Evolutionary conservation across 495 filamentous ascomycete genomes (phyloP).

Genomic region (Lasiosphaeris hirsuta): DNA sequence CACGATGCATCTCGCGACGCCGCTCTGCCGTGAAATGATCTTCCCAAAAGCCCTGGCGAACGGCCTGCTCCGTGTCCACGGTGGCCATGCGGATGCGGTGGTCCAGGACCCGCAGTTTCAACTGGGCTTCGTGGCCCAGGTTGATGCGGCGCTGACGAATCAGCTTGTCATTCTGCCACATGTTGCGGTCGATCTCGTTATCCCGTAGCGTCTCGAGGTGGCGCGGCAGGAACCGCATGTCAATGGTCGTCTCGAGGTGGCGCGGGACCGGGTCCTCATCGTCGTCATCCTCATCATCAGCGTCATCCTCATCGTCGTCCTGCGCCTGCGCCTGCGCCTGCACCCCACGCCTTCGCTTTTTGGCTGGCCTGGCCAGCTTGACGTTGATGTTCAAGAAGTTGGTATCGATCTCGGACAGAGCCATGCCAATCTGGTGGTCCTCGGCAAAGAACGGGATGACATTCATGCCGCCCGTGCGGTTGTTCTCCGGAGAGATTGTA

Average conservation of each 20-base stretch:
- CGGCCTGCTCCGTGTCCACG: slow-evolving; percentile 2
- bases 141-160: slow-evolving; percentile 9
- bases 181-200: background rate
- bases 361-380: slow-evolving; percentile 17
- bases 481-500: background rate
- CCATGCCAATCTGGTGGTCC: slow-evolving; percentile 6
- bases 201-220: slow-evolving; percentile 1
- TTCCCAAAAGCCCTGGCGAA: slow-evolving; percentile 20
- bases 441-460: slow-evolving; percentile 22
- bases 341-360: background rate
- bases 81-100: slow-evolving; percentile 19
- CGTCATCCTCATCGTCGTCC: slow-evolving; percentile 4
- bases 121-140: slow-evolving; percentile 8
- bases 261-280: background rate
- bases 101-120: slow-evolving; percentile 9
- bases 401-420: slow-evolving; percentile 20
- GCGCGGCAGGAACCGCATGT: slow-evolving; percentile 22
- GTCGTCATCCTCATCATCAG: background rate
- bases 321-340: background rate
- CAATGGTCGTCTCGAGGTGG: slow-evolving; percentile 28
- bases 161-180: slow-evolving; percentile 21
- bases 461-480: slow-evolving; percentile 10
- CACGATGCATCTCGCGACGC: slow-evolving; percentile 9
- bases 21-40: slow-evolving; percentile 19
- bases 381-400: slow-evolving; percentile 26